phyloP scores from a whole-genome alignment of 352 stramenopile species.

The Phytopythium boreale region DNA sequence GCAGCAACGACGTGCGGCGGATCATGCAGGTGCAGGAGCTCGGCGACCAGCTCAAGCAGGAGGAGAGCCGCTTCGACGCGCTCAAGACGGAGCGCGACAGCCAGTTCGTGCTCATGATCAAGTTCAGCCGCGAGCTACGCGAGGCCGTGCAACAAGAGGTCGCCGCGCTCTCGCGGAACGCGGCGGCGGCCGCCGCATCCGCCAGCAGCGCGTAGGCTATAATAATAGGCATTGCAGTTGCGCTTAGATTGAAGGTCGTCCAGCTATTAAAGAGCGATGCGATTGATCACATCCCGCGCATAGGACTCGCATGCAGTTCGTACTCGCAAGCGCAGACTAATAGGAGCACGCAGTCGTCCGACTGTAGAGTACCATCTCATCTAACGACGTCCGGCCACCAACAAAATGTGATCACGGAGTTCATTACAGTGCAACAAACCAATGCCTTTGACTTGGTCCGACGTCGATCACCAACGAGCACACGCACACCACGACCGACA shows the following conservation, averaged over 20 bases:
- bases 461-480: too few relatives aligned
- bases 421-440: too few relatives aligned
- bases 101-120: conserved; percentile 67
- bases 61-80: conserved; percentile 29
- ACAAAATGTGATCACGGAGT: too few relatives aligned
- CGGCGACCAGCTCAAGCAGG: conserved; percentile 28
- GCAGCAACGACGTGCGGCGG: conserved; percentile 34
- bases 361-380: too few relatives aligned
- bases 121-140: conserved; percentile 47
- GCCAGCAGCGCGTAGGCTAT: background rate
- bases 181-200: background rate
- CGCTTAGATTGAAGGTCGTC: too few relatives aligned
- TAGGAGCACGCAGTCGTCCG: too few relatives aligned
- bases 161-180: background rate
- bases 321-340: too few relatives aligned
- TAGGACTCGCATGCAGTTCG: too few relatives aligned
- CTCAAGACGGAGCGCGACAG: conserved; percentile 38
- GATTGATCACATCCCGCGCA: too few relatives aligned
- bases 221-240: background rate
- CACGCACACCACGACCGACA: too few relatives aligned
- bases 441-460: too few relatives aligned
- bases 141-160: conserved; percentile 10
- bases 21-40: conserved; percentile 41
- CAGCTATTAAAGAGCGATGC: background rate
- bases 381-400: too few relatives aligned